Conservation (phyloP, 306 rosid species). For the Begonia loranthoides region DNA sequence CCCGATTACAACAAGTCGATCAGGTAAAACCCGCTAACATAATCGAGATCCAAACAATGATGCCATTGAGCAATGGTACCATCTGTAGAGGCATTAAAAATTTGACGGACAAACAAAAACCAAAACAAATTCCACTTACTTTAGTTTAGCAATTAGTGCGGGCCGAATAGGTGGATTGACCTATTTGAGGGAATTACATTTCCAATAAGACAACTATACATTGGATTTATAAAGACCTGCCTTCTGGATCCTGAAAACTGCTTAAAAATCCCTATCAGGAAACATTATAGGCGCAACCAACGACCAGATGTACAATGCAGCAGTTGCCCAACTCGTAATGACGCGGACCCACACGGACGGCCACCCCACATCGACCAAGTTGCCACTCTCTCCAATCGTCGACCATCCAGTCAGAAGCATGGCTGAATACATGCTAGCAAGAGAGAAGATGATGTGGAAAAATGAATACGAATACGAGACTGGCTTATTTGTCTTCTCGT, state of each 20-base stretch:
- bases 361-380: conserved; percentile 91
- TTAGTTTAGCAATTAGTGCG: too few species aligned
- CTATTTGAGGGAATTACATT: too few species aligned
- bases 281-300: conserved; percentile 59
- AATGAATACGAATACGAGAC: conserved; percentile 89
- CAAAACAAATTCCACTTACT: too few species aligned
- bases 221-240: too few species aligned
- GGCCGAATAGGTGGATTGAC: too few species aligned
- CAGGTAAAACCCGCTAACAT: too few species aligned
- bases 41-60: too few species aligned
- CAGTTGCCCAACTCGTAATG: conserved; percentile 79
- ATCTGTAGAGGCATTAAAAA: too few species aligned
- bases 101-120: too few species aligned
- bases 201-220: too few species aligned
- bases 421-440: conserved; percentile 91
- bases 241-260: not conserved
- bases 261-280: conserved; percentile 82
- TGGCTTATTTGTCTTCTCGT: conserved; percentile 64
- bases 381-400: conserved; percentile 51
- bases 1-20: too few species aligned
- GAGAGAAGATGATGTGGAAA: conserved; percentile 94
- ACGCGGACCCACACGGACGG: conserved; percentile 89
- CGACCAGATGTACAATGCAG: conserved; percentile 73
- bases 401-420: conserved; percentile 99
- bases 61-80: too few species aligned